Conservation (phyloP, 345 rosid species). For the Lenwebbia sp. region DNA sequence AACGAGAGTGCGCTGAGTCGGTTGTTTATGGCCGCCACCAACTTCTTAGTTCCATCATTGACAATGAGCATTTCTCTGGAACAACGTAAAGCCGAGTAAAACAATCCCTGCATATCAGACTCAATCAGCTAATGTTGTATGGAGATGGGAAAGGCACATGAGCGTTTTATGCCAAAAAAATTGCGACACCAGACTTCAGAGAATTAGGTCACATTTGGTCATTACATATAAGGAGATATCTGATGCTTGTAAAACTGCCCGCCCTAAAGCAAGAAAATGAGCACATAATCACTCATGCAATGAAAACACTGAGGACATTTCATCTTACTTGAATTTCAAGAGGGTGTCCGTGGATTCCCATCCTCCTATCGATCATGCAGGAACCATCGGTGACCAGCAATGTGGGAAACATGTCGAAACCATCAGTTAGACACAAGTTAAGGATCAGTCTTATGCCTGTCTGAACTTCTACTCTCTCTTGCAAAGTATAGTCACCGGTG, state of each 20-base stretch:
- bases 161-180: not conserved
- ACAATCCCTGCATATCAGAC: constrained; percentile 53
- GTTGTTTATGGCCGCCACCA: constrained; percentile 76
- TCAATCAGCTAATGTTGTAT: not conserved
- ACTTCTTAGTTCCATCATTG: constrained; percentile 69
- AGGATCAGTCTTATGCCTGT: constrained; percentile 87
- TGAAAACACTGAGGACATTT: not conserved
- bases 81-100: constrained; percentile 85
- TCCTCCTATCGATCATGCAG: constrained; percentile 93
- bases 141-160: not conserved
- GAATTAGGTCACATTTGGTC: not conserved
- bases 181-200: not conserved
- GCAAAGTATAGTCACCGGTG: constrained; percentile 70
- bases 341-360: constrained; percentile 98
- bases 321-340: constrained; percentile 84
- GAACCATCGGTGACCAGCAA: constrained; percentile 93
- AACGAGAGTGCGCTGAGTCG: constrained; percentile 84
- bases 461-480: constrained; percentile 95
- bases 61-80: constrained; percentile 79
- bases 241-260: not conserved
- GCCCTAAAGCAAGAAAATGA: not conserved
- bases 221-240: not conserved
- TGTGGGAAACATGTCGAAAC: constrained; percentile 95
- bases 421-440: constrained; percentile 73
- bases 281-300: not conserved